Base-by-base conservation (phyloP, 495 filamentous ascomycete species). In the Aspergillus baeticus region DNA sequence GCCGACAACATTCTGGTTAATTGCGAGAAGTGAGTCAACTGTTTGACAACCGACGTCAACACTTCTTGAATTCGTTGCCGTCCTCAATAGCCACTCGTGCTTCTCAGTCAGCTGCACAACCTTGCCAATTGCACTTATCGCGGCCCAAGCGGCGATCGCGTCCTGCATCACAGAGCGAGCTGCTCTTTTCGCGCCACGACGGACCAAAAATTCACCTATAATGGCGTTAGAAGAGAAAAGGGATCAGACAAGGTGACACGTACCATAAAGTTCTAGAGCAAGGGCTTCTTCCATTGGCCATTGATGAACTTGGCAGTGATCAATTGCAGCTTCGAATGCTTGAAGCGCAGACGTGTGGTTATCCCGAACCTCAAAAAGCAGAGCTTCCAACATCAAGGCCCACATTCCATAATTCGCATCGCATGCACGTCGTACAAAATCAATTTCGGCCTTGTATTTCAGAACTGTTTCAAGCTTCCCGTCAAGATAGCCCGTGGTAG, bases 211-310 rank as follows among this genome's bases (percentile, higher is more conserved):
- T 26, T 87, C 89, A 1, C 84, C 88, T 76, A 84, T 26, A 20
- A 37, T 14, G 45, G 15, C n/a, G 18, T 57, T 50, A 57, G 45
- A 21, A 33, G 35, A 4, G 10, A 15, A 39, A 39, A 10, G 17
- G 6, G 80, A 17, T 1, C 47, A 45, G 35, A 46, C 54, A 18
- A 58, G 6, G 11, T 38, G 22, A 23, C 5, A 41, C 65, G 36
- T 63, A 70, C 68, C 79, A 49, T 81, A 76, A 35, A 95, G 67
- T 70, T 95, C 91, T 62, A 88, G 86, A 6, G 86, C 81, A 18
- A 92, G 80, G 0, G 88, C 92, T 64, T 96, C 88, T 59, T 96
- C 92, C 38, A 95, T 79, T 10, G 83, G 69, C 67, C 90, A 91
- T 50, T 82, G 83, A 67, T 95, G 81, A 38, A 92, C 77, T 55